Evolutionary conservation across 1,139 yeast species (phyloP), one percentile per base, ranked within the genome.

Genomic region (Hanseniaspora sp.): DNA sequence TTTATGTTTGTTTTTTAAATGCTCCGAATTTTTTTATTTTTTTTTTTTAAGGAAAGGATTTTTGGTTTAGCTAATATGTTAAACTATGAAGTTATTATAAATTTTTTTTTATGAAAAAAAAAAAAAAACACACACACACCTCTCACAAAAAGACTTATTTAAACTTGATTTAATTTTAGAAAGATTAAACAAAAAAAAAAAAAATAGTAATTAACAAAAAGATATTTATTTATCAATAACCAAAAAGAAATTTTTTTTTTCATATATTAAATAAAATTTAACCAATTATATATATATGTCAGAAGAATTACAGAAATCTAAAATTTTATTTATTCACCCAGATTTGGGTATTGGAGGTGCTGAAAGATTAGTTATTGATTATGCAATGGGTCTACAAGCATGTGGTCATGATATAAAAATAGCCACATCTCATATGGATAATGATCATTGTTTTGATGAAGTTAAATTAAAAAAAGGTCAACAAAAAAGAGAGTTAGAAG

Each of bases 281-380:
- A 86, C 52, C 88, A 74, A 1, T n/a, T n/a, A 96, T 96, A 73
- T 96, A 88, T 23, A 23, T 23, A 65, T 88, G 97, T 55, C 80
- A 40, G 33, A 3, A 46, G 28, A 15, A 74, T 30, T 48, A 15
- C 35, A 17, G 12, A 29, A 41, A 34, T 46, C 78, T 75, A 76
- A 70, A 56, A 76, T 90, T 44, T 97, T 96, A 4, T 87, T 92
- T 63, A 71, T 92, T 13, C 99, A 92, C 65, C 99, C 99, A 0
- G 99, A 92, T 69, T 71, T 92, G 54, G 98, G 98, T 0, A 92
- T 92, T 57, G 90, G 96, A 7, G 99, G 99, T 5, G 99, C 99
- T 0, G 99, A 92, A 67, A 73, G 99, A 57, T 74, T 94, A 30
- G 90, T 92, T 1, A 95, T 92, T 1, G 99, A 92, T 68, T 94